Evolutionary conservation across 139 green algal species (phyloP).

Genomic region (Micromonas pusilla): DNA sequence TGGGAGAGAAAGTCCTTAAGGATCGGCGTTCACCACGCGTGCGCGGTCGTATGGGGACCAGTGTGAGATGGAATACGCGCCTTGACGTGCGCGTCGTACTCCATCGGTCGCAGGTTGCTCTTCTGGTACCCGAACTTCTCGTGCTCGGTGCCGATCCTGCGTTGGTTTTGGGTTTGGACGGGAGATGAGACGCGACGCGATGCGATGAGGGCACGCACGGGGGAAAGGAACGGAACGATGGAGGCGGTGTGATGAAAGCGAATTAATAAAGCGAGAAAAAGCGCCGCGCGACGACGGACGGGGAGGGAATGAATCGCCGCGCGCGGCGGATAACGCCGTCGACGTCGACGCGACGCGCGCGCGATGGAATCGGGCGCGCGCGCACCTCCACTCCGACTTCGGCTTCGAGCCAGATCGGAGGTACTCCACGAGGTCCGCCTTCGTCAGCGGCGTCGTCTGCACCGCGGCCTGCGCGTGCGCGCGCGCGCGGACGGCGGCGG

Average conservation of each 20-base stretch:
- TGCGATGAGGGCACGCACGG: neutral
- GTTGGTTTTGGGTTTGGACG: neutral
- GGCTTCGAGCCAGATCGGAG: constrained; percentile 75
- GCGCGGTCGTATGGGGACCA: too few species aligned
- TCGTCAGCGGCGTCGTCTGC: constrained; percentile 19
- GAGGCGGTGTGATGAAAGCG: neutral
- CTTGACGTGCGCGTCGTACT: constrained; percentile 51
- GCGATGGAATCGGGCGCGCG: too few species aligned
- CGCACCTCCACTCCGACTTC: constrained; percentile 52
- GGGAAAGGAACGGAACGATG: neutral
- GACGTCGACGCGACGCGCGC: too few species aligned
- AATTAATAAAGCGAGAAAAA: neutral
- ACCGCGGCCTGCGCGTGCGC: constrained; percentile 14
- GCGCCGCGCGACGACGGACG: neutral
- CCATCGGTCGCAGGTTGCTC: constrained; percentile 50
- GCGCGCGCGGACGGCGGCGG: neutral
- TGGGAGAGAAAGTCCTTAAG: too few species aligned
- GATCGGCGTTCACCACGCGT: too few species aligned
- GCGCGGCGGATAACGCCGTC: too few species aligned
- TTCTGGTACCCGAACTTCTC: constrained; percentile 93
- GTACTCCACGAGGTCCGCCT: constrained; percentile 68
- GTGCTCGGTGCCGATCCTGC: constrained; percentile 96
- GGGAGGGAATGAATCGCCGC: too few species aligned
- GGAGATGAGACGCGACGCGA: constrained; percentile 7
- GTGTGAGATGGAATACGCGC: too few species aligned